Evolutionary conservation across 2,329 filamentous ascomycete species (phyloP).

Genomic region (Zymoseptoria passerinii): DNA sequence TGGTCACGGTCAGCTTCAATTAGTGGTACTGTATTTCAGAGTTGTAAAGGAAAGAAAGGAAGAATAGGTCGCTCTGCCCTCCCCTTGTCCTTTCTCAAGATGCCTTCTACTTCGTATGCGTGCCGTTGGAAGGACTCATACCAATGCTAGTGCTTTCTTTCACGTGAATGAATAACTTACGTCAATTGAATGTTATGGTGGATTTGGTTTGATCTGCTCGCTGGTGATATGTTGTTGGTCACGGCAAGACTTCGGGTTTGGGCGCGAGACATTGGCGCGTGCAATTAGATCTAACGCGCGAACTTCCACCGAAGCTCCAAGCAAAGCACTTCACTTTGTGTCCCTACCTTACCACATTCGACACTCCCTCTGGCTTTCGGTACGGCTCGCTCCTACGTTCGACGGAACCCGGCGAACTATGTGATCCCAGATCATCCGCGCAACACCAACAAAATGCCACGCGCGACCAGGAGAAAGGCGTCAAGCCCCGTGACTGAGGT

Average conservation of each 20-base stretch:
- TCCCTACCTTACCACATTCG: neutral
- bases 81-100: no score
- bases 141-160: neutral
- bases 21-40: neutral
- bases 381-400: neutral
- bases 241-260: neutral
- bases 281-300: neutral
- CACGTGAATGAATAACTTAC: neutral
- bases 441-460: slow-evolving; percentile 7
- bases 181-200: neutral
- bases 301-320: neutral
- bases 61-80: no score
- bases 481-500: slow-evolving; percentile 11
- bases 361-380: neutral
- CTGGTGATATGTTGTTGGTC: neutral
- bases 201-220: neutral
- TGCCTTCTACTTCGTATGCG: neutral
- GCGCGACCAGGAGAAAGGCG: slow-evolving; percentile 12
- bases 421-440: neutral
- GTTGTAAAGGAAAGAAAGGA: no score
- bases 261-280: neutral
- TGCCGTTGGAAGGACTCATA: no score
- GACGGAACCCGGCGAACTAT: neutral
- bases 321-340: neutral
- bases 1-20: slow-evolving; percentile 20